These are phyloP conservation scores for Zygosaccharomyces pseudobailii DNA, from an alignment of 1,139 yeast species.

Conservation along the genomic window DNA sequence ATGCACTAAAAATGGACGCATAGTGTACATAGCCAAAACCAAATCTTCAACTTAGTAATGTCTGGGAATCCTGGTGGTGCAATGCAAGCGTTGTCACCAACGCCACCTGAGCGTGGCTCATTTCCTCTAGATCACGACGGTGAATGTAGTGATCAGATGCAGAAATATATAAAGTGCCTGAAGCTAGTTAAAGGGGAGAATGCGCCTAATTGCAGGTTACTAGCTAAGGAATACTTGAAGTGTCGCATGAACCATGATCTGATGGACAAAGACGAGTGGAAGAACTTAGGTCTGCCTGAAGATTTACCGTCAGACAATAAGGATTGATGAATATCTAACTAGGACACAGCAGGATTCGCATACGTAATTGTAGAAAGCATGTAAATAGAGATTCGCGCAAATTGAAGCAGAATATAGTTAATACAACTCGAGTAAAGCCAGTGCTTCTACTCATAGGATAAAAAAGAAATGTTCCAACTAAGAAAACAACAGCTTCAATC, in stretches of 20 bases:
- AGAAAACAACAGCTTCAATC: constrained; percentile 8
- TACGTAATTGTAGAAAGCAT: not conserved
- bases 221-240: constrained; percentile 75
- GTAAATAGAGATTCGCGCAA: not conserved
- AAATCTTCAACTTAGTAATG: constrained; percentile 17
- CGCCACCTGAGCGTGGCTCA: constrained; percentile 95
- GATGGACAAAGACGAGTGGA: constrained; percentile 83
- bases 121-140: constrained; percentile 91
- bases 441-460: too few relatives aligned
- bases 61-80: constrained; percentile 40
- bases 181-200: constrained; percentile 73
- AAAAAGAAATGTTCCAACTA: too few relatives aligned
- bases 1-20: too few relatives aligned
- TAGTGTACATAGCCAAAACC: not conserved
- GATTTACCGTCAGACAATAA: constrained; percentile 36
- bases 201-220: constrained; percentile 80
- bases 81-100: constrained; percentile 60
- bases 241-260: constrained; percentile 90
- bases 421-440: too few relatives aligned
- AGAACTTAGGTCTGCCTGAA: constrained; percentile 75
- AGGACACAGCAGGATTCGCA: not conserved
- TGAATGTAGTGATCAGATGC: constrained; percentile 77
- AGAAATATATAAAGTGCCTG: constrained; percentile 71
- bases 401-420: too few relatives aligned
- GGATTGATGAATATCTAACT: not conserved